Evolutionary conservation across 345 rosid genomes (phyloP), one percentile per base, ranked within the genome.

Genomic region (Citrus cavaleriei): DNA sequence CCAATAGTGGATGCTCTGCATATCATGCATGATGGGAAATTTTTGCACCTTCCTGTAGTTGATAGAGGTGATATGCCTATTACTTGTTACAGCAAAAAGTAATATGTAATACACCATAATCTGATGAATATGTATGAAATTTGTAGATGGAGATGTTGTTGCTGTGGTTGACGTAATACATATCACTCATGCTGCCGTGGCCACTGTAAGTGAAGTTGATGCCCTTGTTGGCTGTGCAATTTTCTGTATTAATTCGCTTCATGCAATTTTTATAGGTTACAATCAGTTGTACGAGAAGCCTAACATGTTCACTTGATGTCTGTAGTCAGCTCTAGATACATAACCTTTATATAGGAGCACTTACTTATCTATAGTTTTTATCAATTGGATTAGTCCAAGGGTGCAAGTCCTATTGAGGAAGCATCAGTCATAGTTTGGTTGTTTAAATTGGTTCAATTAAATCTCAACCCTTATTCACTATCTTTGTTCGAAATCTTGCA

Each of bases 1-100:
- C 94, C 99, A 67, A 90, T 97, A 58, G 99, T 97, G 79, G 97
- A 93, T 89, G 98, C 99, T 66, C 83, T 97, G 77, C 99, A 94
- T 84, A 81, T 86, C 66, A 97, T 97, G 99, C 98, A 97, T 57
- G 94, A 94, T 76, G 96, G 99, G 61, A 94, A 97, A 84, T 97
- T 97, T 84, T 90, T 94, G 87, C 99, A 97, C 88, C 97, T 97
- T 84, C 99, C 98, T 28, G 95, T 97, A 64, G 84, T 92, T 24
- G 91, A 94, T 76, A 92, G 88, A 87, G 98, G 99, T 97, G 80
- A 73, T 67, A 32, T 46, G 5, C 62, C 76, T 46, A 63, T 42
- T 54, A 34, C 65, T 68, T 16, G 78, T 16, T 79, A 46, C 67
- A 82, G 62, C 78, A 66, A 28, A 66, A 18, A 75, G 60, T 81